These are phyloP conservation scores for Marasmius tenuissimus DNA, from an alignment of 1,284 basidiomycete genomes.

Conservation along the genomic window DNA sequence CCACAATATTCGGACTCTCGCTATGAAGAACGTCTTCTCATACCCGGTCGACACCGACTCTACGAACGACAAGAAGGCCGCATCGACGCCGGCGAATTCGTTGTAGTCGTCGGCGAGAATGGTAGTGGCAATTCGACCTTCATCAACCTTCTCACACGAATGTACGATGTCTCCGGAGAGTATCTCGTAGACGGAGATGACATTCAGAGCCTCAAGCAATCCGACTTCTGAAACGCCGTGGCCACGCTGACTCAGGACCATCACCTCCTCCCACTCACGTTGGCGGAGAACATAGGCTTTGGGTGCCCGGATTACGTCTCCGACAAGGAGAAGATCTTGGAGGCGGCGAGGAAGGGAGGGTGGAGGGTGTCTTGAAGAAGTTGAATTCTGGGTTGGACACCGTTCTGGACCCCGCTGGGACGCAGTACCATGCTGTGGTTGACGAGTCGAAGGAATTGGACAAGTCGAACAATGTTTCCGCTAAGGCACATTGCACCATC, in stretches of 20 bases:
- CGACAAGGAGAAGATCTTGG: conserved; percentile 28
- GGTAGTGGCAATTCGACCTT: conserved; percentile 41
- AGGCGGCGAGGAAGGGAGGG: conserved; percentile 39
- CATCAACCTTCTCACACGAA: no score
- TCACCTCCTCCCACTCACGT: conserved; percentile 39
- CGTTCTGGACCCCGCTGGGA: conserved; percentile 30
- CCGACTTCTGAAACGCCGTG: conserved; percentile 36
- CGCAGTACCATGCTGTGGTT: conserved; percentile 27
- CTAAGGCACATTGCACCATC: conserved; percentile 12
- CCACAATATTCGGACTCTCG: no score
- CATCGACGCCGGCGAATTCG: conserved; percentile 11
- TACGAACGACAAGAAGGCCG: background rate
- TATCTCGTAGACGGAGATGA: conserved; percentile 39
- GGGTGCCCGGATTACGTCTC: conserved; percentile 31
- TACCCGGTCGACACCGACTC: background rate
- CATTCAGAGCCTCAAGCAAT: conserved; percentile 31
- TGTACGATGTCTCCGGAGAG: conserved; percentile 42
- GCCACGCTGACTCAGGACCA: conserved; percentile 46
- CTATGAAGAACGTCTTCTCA: conserved; percentile 1
- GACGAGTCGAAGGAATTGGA: conserved; percentile 25
- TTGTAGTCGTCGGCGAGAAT: conserved; percentile 46
- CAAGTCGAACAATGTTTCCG: conserved; percentile 35
- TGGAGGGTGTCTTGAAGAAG: conserved; percentile 32
- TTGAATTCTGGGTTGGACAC: conserved; percentile 30
- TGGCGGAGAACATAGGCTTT: no score